Evolutionary conservation across 768 basidiomycete species (phyloP), one percentile per base, ranked within the genome.

Genomic region (Dendrothele bispora): DNA sequence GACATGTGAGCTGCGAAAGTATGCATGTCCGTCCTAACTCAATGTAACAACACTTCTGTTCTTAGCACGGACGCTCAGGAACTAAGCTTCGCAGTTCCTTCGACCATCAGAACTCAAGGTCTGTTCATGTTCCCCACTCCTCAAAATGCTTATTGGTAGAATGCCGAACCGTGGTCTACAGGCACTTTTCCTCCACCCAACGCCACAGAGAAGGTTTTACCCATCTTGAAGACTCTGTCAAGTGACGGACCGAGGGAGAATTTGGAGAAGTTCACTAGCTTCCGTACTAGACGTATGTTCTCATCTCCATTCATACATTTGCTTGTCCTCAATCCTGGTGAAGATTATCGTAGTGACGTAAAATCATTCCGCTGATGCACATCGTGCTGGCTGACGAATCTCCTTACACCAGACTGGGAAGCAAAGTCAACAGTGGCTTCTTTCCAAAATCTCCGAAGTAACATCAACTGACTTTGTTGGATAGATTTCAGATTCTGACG

Each of bases 281-380:
- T 87, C 71, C 71, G 76, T 7, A 91, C 86, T 1, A 79, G 91
- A 66, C 73, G 90, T 90, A 69, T 52, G 79, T 66, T 51, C 42
- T 48, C 39, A 24, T 40, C 34, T 39, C 30, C 39, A 25, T 48
- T 43, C n/a, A 50, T 39, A 26, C 44, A 27, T 35, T 46, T 42
- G 36, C 37, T 58, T 46, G 39, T 22, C 34, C 10, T 36, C 61
- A 52, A 63, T 58, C 63, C 66, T 34, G 48, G 38, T 46, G 46
- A 56, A 86, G 84, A 84, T 60, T 86, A 86, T 61, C 85, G 84
- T 42, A 89, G 86, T 70, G 78, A 87, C 59, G 89, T 90, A 65
- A 65, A 63, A 52, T 38, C 35, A 39, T n/a, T 58, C 39, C 56
- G 43, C 38, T 7, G 27, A 46, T 46, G 53, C 59, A 59, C 56